Percentiles rank a stretch among this genome's conserved stretches.
Evolutionary conservation across 2,329 filamentous ascomycete genomes (phyloP).

Genomic region (Ceratocystis cubensis): DNA sequence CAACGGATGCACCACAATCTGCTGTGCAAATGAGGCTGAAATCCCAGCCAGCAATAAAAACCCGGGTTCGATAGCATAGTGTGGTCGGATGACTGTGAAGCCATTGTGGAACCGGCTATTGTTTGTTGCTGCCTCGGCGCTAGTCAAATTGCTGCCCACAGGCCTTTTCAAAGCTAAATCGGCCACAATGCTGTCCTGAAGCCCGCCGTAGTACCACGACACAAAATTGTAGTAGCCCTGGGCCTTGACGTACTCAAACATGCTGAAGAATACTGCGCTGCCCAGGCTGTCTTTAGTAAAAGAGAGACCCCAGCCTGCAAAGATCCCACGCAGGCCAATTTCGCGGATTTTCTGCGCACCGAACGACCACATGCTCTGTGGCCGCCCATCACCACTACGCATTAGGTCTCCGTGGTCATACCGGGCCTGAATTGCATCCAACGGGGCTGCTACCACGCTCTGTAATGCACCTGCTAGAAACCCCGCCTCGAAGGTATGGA

Average conservation of each 20-base stretch:
- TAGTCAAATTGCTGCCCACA: constrained; percentile 29
- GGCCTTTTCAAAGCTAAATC: constrained; percentile 16
- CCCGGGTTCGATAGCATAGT: constrained; percentile 61
- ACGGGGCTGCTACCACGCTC: constrained; percentile 57
- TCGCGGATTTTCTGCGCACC: constrained; percentile 50
- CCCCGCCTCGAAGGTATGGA: constrained; percentile 56
- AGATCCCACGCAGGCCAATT: constrained; percentile 59
- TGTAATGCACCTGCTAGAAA: constrained; percentile 57
- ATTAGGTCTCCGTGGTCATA: constrained; percentile 48
- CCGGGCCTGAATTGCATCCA: constrained; percentile 63
- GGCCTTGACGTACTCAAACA: constrained; percentile 64
- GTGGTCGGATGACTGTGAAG: constrained; percentile 49
- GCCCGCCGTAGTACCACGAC: constrained; percentile 53
- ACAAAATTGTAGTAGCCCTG: constrained; percentile 60
- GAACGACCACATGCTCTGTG: constrained; percentile 61
- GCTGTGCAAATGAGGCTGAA: constrained; percentile 55
- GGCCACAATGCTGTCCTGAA: constrained; percentile 41
- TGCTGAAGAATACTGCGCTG: constrained; percentile 59
- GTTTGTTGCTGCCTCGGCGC: constrained; percentile 24
- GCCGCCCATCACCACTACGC: constrained; percentile 23
- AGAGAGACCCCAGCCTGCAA: constrained; percentile 58
- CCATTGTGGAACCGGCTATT: background rate
- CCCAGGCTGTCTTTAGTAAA: constrained; percentile 59
- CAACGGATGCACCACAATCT: constrained; percentile 57
- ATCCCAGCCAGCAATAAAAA: constrained; percentile 60